Evolutionary conservation across 805 yeast species (phyloP), one percentile per base, ranked within the genome.

Genomic region (Ogataea pini): DNA sequence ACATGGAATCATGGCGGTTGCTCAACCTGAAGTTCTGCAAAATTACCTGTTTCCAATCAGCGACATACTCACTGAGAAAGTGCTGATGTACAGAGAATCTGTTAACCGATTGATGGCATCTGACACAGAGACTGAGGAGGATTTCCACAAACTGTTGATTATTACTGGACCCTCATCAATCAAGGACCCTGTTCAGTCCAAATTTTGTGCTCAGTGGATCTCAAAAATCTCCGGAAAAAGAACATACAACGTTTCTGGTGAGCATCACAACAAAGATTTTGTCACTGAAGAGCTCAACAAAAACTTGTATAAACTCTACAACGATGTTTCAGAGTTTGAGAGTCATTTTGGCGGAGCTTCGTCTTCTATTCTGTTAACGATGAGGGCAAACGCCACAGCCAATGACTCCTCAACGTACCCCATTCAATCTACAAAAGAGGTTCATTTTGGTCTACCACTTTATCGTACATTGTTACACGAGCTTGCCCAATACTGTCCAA

Each of bases 21-120:
- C 75, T 3, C 75, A 70, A 51, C 78, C 79, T 0, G 77, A 73
- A 48, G 70, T 73, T 7, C 61, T 73, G 7, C 78, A 74, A 48
- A 66, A 67, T 41, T 64, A 64, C 39, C 49, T 75, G 25, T 68
- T 62, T 41, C 78, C 78, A 3, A 59, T 66, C 4, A 55, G 68
- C 25, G 63, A 62, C 9, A 41, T 43, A 2, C 52, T 70, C 17
- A 57, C 65, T 28, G 29, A 48, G 9, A 66, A 69, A 46, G 67
- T 73, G 5, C 54, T 68, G 18, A 46, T 48, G 1, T 64, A 68
- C 49, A 59, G 78, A 49, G 51, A 59, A 7, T 44, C 50, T 4
- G 58, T 72, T 1, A 54, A 52, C 17, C 45, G 51, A 8, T 46
- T 65, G 10, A 47, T 59, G 55, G 39, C 47, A 8, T 25, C 52